phyloP scores from a whole-genome alignment of 2,329 filamentous ascomycete genomes.

The Drechslerella stenobrocha region DNA sequence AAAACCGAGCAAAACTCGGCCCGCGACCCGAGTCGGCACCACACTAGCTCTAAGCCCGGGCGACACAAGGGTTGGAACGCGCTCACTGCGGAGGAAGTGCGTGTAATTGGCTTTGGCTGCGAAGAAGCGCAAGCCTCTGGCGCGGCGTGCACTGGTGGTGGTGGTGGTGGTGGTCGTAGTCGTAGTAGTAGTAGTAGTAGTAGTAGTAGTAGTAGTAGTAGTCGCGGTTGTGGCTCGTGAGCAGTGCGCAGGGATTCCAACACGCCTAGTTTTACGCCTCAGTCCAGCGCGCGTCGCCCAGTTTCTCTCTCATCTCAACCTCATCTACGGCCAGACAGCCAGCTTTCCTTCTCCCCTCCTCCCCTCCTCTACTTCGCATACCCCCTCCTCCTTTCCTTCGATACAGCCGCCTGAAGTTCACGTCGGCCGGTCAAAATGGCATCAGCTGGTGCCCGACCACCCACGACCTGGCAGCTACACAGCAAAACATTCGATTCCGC shows the following conservation, averaged over 20 bases:
- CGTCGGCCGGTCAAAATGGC: constrained; percentile 15
- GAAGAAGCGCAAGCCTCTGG: no score
- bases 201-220: no score
- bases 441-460: constrained; percentile 16
- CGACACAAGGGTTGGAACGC: no score
- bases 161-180: no score
- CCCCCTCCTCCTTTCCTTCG: not conserved
- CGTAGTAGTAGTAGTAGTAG: no score
- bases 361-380: not conserved
- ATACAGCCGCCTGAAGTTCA: not conserved
- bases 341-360: not conserved
- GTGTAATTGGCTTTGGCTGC: no score
- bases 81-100: constrained; percentile 2
- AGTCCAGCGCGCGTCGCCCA: not conserved
- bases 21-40: constrained; percentile 1
- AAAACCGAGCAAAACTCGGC: not conserved
- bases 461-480: constrained; percentile 23
- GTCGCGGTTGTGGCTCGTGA: no score
- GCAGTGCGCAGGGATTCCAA: no score
- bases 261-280: not conserved
- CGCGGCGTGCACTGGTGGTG: no score
- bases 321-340: not conserved
- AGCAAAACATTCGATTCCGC: constrained; percentile 41
- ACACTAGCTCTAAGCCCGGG: no score
- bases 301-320: not conserved